Base-by-base conservation (phyloP, 257 asterid species). In the Solanum chiquidenum region DNA sequence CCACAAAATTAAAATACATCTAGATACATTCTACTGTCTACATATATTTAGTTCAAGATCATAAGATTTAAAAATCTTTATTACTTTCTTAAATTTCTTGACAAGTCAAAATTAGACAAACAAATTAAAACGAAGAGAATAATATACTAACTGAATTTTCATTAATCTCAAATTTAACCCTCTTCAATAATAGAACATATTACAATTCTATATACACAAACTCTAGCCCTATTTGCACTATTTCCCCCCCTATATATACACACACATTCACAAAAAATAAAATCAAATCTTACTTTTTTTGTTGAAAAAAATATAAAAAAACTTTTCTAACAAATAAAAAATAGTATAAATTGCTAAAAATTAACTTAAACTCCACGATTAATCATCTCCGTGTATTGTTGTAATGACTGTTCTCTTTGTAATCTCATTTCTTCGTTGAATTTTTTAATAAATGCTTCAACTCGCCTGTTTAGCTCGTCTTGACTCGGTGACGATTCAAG, bases 361-460 rank as follows among this genome's bases (percentile, higher is more conserved):
- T 8, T 13, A 33, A 83, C 16, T 80, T 89, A 90, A 12, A 86
- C 91, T 60, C 95, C 93, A 74, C 94, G 94, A n/a, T 89, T 88
- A 68, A 93, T 92, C 94, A 90, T 91, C 71, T 92, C 94, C 92
- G 9, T 90, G 90, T 88, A 94, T 38, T 89, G 93, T 13, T 93
- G 90, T 87, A 93, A 87, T 3, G 98, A 95, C 33, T 93, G 93
- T 86, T 95, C 95, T 64, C 95, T 92, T 87, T 95, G 98, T 58
- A 94, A 89, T 88, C 93, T 92, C 98, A 95, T 92, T 9, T 95
- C 95, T 12, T 95, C 94, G 31, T 95, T 95, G 90, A 92, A 86
- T 62, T 94, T 93, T 12, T 88, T 83, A 44, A 95, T 95, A 87
- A 95, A 95, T 38, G 95, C 94, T 55, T 95, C 98, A 3, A 93